Evolutionary conservation across 2,329 filamentous ascomycete genomes (phyloP).

Genomic region (Diaporthe citrichinensis): DNA sequence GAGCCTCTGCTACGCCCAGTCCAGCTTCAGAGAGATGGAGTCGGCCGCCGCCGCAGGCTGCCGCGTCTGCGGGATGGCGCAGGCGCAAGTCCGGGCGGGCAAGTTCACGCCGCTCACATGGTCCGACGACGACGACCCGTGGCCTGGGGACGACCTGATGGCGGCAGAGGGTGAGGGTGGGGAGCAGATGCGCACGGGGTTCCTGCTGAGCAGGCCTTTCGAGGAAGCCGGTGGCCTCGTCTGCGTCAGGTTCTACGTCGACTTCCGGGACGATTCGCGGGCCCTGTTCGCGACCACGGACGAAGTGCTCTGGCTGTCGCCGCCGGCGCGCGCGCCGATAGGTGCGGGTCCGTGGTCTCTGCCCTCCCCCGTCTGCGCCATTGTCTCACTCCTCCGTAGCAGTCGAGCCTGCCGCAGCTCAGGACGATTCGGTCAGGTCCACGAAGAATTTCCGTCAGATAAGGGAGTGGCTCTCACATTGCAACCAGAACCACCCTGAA

Average conservation of each 20-base stretch:
- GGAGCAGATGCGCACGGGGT: background rate
- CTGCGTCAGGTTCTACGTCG: slow-evolving; percentile 1
- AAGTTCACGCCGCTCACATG: background rate
- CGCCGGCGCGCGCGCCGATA: background rate
- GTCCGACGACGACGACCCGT: background rate
- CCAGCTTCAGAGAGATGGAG: background rate
- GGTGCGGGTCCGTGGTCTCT: background rate
- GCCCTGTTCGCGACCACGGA: background rate
- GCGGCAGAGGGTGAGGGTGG: background rate
- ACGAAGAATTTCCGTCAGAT: background rate
- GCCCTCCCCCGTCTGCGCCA: background rate
- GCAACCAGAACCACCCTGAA: background rate
- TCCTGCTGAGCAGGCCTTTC: background rate
- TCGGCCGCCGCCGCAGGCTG: background rate
- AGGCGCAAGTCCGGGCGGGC: background rate
- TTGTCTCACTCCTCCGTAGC: background rate
- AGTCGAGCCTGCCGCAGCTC: background rate
- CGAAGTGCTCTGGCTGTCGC: slow-evolving; percentile 4
- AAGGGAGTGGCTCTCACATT: background rate
- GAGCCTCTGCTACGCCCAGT: background rate
- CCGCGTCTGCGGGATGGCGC: background rate
- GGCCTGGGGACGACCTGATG: background rate
- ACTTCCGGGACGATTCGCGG: background rate
- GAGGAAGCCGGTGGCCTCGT: background rate
- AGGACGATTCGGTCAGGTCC: background rate